Percentiles rank a stretch among this genome's conserved stretches.
Evolutionary conservation across 2,329 filamentous ascomycete species (phyloP).

Genomic region (Zymoseptoria ardabiliae): DNA sequence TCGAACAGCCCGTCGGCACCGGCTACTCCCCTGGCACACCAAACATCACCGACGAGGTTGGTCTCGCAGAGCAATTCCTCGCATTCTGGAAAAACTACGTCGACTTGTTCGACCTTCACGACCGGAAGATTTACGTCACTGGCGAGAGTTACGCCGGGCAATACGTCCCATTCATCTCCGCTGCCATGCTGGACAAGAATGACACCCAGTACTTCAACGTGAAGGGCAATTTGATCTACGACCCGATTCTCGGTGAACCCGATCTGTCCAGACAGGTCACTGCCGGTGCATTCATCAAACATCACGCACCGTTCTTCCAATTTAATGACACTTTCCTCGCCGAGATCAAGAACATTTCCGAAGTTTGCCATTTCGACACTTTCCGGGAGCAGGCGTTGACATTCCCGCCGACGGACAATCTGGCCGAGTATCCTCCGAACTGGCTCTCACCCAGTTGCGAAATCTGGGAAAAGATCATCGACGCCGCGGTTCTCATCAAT

Average conservation of each 20-base stretch:
- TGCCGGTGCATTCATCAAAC: constrained; percentile 6
- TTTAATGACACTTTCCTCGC: constrained; percentile 38
- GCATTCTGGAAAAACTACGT: constrained; percentile 46
- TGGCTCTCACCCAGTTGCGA: constrained; percentile 21
- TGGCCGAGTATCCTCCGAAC: constrained; percentile 8
- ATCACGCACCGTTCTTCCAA: constrained; percentile 31
- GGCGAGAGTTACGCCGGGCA: constrained; percentile 18
- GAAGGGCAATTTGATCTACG: constrained; percentile 28
- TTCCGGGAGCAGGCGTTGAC: constrained; percentile 44
- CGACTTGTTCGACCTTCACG: constrained; percentile 44
- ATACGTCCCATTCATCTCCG: constrained; percentile 31
- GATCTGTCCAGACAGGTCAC: constrained; percentile 4
- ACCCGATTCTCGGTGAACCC: constrained; percentile 39
- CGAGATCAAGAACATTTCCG: constrained; percentile 27
- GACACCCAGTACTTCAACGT: constrained; percentile 29
- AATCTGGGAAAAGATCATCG: constrained; percentile 25
- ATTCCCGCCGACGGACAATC: constrained; percentile 28
- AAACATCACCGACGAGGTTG: constrained; percentile 35
- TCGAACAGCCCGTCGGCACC: constrained; percentile 45
- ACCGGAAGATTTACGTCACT: constrained; percentile 40
- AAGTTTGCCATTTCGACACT: constrained; percentile 31
- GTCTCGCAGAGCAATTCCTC: constrained; percentile 36
- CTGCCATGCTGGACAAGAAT: constrained; percentile 23
- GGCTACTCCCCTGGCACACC: constrained; percentile 38
- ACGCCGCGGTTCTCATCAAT: constrained; percentile 26